phyloP scores from a whole-genome alignment of 148 eudicot genomes.

The Arbutus unedo region DNA sequence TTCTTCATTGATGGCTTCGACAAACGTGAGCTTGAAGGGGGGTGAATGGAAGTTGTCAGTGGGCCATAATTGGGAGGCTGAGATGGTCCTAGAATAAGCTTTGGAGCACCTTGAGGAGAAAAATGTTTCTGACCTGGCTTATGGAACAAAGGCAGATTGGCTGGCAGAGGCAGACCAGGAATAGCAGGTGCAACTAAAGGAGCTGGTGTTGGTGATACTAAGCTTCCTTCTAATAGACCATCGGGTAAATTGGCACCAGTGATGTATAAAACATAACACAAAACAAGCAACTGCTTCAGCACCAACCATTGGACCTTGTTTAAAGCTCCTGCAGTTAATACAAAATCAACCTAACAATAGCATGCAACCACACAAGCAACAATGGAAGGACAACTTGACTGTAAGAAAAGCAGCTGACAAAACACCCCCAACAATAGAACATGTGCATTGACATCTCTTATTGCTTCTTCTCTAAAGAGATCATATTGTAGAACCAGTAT shows the following conservation, averaged over 20 bases:
- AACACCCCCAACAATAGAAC: neutral
- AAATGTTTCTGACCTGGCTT: conserved; percentile 25
- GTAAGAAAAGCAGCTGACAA: neutral
- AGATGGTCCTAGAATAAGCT: conserved; percentile 30
- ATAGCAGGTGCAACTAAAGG: conserved; percentile 25
- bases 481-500: neutral
- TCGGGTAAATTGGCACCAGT: conserved; percentile 27
- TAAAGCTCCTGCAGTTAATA: conserved; percentile 38
- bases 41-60: conserved; percentile 34
- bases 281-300: conserved; percentile 41
- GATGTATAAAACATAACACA: conserved; percentile 28
- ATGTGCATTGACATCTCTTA: neutral
- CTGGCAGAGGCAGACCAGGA: conserved; percentile 28
- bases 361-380: conserved; percentile 1
- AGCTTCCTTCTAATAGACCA: conserved; percentile 22
- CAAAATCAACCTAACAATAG: neutral
- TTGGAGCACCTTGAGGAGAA: conserved; percentile 27
- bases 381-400: neutral
- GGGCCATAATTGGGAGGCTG: conserved; percentile 46
- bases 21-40: conserved; percentile 44
- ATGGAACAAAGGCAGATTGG: conserved; percentile 23
- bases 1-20: conserved; percentile 42
- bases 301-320: conserved; percentile 25
- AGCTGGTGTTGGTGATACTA: conserved; percentile 30
- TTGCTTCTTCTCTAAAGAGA: neutral